Base-by-base conservation (phyloP, 2,329 filamentous ascomycete species). In the Exophiala spinifera region DNA sequence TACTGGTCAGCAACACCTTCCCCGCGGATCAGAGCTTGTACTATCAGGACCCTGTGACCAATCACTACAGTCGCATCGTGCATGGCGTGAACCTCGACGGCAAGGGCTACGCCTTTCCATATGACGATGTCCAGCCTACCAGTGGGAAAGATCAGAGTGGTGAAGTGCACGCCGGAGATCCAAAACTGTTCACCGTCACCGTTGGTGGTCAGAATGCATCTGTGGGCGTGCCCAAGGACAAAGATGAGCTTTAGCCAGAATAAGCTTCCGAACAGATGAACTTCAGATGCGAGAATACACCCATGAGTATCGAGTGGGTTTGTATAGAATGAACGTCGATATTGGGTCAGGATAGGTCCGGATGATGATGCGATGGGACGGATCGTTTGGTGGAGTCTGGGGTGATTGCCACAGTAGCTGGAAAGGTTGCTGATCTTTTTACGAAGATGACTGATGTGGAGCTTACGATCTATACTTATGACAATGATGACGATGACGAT, bases 81-180 rank as follows among this genome's bases (percentile, higher is more conserved):
- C 85, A 89, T 69, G 78, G 74, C 56, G 74, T 76, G 34, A 83
- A 80, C 62, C 65, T 82, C 33, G 81, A 84, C 65, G 74, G 79
- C 7, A 75, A 76, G 46, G 85, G 86, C 7, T 89, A 89, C 70
- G 83, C 84, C 1, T 88, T 88, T 62, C 83, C 85, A 0, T 88
- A 88, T 65, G 86, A 88, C 65, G 85, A 88, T 68, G 86, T 88
- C 8, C 76, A 75, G 19, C 74, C 82, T 3, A 70, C 69, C n/a
- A 71, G 72, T 39, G 79, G 77, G 1, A 64, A 68, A 3, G 83
- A 87, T 66, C 83, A 85, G 70, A 82, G 81, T 17, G 85, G 85
- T 1, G 81, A 79, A 55, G 76, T 88, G 17, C 80, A 76, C 56
- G 83, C 84, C 64, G 69, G 73, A 2, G 75, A 74, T 49, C 84